These are phyloP conservation scores for Daldinia eschscholtzii DNA, from an alignment of 2,329 filamentous ascomycete species.

Conservation along the genomic window DNA sequence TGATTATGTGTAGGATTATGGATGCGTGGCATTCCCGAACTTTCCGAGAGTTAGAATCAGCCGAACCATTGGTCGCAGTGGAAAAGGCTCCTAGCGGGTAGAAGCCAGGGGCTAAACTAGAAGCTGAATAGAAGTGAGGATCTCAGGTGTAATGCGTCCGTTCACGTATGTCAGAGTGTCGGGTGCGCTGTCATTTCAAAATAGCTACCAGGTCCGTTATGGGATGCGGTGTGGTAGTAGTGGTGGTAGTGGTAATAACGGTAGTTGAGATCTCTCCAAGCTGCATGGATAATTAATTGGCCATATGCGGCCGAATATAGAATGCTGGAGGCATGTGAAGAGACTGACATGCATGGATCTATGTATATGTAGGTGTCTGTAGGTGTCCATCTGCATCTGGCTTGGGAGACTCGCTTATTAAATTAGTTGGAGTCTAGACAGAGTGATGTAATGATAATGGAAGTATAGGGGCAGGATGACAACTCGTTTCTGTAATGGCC, in stretches of 20 bases:
- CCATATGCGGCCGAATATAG: slow-evolving; percentile 29
- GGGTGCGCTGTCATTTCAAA: slow-evolving; percentile 32
- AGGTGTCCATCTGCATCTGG: slow-evolving; percentile 7
- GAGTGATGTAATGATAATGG: slow-evolving; percentile 39
- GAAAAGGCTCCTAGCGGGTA: slow-evolving; percentile 28
- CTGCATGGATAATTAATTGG: slow-evolving; percentile 33
- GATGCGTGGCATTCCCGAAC: slow-evolving; percentile 33
- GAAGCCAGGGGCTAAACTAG: slow-evolving; percentile 23
- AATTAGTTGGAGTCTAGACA: slow-evolving; percentile 38
- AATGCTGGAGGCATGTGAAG: slow-evolving; percentile 39
- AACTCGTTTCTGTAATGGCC: slow-evolving; percentile 32
- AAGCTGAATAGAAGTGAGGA: slow-evolving; percentile 30
- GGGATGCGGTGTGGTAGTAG: slow-evolving; percentile 16
- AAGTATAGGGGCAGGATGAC: slow-evolving; percentile 22
- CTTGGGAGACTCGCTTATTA: slow-evolving; percentile 35
- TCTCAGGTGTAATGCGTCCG: slow-evolving; percentile 27
- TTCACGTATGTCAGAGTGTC: slow-evolving; percentile 33
- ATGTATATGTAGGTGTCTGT: slow-evolving; percentile 19
- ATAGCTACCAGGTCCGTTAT: slow-evolving; percentile 5
- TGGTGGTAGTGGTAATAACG: slow-evolving; percentile 27
- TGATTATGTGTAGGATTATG: slow-evolving; percentile 21
- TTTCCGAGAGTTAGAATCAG: slow-evolving; percentile 33
- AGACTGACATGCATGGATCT: slow-evolving; percentile 32
- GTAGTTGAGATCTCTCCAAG: slow-evolving; percentile 34
- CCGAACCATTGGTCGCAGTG: slow-evolving; percentile 33